phyloP scores from a whole-genome alignment of 1,284 basidiomycete genomes.

The Leccinum huronense region DNA sequence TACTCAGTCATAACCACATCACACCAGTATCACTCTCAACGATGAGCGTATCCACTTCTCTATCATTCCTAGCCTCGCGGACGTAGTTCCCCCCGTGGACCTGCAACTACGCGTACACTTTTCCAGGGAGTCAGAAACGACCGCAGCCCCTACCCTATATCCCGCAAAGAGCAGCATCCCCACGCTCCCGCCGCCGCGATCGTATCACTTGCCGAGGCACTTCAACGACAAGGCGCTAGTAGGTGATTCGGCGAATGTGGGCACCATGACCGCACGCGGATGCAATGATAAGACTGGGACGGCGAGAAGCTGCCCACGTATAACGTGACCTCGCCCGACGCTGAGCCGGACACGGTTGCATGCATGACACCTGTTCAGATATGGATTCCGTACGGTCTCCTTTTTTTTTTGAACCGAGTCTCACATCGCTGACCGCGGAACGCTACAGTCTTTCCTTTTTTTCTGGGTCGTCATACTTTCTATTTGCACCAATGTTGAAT shows the following conservation, averaged over 20 bases:
- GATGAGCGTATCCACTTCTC: constrained; percentile 18
- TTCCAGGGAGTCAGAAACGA: constrained; percentile 28
- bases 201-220: constrained; percentile 30
- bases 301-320: constrained; percentile 35
- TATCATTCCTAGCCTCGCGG: background rate
- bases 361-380: constrained; percentile 35
- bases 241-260: constrained; percentile 30
- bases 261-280: constrained; percentile 22
- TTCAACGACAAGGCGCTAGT: constrained; percentile 31
- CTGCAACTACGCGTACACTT: constrained; percentile 24
- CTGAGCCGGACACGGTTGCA: constrained; percentile 31
- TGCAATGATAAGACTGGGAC: constrained; percentile 29
- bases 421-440: background rate
- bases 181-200: constrained; percentile 25
- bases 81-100: constrained; percentile 16
- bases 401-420: background rate
- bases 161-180: constrained; percentile 21
- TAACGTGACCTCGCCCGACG: constrained; percentile 8
- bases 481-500: constrained; percentile 36
- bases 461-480: constrained; percentile 44
- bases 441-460: constrained; percentile 39
- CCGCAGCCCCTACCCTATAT: constrained; percentile 17
- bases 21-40: background rate
- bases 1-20: background rate
- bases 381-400: constrained; percentile 31